Evolutionary conservation across 208 protist genomes (phyloP), one percentile per base, ranked within the genome.

Genomic region (Crithidia sp.): DNA sequence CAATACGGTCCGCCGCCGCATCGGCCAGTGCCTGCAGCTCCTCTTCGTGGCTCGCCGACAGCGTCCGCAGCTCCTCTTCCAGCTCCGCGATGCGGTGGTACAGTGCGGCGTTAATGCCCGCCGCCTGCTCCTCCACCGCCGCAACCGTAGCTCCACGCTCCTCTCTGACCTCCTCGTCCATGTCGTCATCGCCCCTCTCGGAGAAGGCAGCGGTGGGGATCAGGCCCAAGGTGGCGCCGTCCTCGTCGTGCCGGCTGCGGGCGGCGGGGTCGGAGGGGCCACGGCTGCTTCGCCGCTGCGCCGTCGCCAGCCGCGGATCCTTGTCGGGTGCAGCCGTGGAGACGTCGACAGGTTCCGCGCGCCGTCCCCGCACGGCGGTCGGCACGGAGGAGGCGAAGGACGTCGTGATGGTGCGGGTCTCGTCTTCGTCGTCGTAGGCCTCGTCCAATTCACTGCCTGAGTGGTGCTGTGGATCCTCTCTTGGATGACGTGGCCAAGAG

Each of bases 21-120:
- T 77, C 76, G 4, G 81, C 75, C 53, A 92, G 56, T 28, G 58
- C 77, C 63, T 86, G 75, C 62, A 95, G 50, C 76, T 93, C 86
- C 56, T 81, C 79, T 50, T 89, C 81, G 54, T 91, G 84, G 3
- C 64, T 37, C 19, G 55, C 44, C 17, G 45, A 52, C 64, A 83
- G 44, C 17, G 81, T 61, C 50, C 72, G 28, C 67, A 78, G 55
- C 56, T 71, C 71, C 10, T 17, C 58, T 67, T 77, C 77, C 47
- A 83, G 62, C 47, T 78, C 77, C 39, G 49, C 77, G 16, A 83
- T 67, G 39, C 77, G 71, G 50, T 17, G 52, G 39, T 61, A 41
- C 16, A 81, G 47, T 5, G 47, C 49, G 13, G 56, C 55, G 45
- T 50, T 81, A n/a, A 59, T 52, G n/a, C 16, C 65, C 0, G 53